Evolutionary conservation across 2,329 filamentous ascomycete genomes (phyloP).

Genomic region (Clonostachys rhizophaga): DNA sequence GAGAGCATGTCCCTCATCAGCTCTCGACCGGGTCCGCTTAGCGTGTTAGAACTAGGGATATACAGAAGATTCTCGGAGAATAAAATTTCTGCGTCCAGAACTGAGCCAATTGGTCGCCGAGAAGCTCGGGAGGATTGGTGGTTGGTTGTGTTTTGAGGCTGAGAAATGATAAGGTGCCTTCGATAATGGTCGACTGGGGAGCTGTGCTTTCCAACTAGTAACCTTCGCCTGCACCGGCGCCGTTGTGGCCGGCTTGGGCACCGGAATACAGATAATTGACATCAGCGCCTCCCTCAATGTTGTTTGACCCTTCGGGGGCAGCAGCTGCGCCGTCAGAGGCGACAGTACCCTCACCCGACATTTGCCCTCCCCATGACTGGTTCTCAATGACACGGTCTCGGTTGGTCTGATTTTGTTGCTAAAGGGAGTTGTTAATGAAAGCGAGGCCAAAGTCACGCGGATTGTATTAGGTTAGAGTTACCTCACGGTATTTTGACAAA

Average conservation of each 20-base stretch:
- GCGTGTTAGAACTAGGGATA: no score
- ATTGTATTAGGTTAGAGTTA: slow-evolving; percentile 42
- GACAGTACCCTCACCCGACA: slow-evolving; percentile 4
- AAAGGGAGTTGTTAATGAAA: neutral
- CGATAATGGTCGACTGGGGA: neutral
- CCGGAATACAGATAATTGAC: slow-evolving; percentile 47
- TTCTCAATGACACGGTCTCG: slow-evolving; percentile 30
- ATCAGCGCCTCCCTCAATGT: slow-evolving; percentile 32
- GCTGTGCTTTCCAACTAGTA: slow-evolving; percentile 28
- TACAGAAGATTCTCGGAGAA: no score
- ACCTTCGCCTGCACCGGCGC: slow-evolving; percentile 44
- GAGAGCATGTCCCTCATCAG: no score
- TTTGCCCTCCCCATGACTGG: slow-evolving; percentile 17
- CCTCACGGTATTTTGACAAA: slow-evolving; percentile 94
- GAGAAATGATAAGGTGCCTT: neutral
- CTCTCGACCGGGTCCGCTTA: no score
- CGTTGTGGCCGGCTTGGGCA: slow-evolving; percentile 53
- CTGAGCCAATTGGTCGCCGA: no score
- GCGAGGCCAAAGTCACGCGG: neutral
- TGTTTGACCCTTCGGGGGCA: slow-evolving; percentile 30
- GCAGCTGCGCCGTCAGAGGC: no score
- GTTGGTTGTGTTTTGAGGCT: no score
- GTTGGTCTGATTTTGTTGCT: slow-evolving; percentile 37
- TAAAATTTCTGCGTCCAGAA: no score
- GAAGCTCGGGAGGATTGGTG: no score